These are phyloP conservation scores for Lathyrus aphaca DNA, from an alignment of 306 rosid genomes.

Conservation along the genomic window DNA sequence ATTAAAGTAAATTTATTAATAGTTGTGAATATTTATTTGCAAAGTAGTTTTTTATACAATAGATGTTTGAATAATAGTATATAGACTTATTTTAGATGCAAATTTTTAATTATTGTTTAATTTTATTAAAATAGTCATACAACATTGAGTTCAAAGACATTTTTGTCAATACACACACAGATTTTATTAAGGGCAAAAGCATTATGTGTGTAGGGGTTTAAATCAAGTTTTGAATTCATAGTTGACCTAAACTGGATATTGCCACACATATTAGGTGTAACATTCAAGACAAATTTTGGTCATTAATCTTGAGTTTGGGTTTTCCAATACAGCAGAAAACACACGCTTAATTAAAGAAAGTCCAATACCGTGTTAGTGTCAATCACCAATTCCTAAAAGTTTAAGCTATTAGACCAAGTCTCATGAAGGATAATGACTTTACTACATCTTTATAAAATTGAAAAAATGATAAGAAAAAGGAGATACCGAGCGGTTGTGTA, in stretches of 20 bases:
- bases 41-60: not conserved
- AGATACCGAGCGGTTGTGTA: slow-evolving; percentile 82
- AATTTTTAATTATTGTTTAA: not conserved
- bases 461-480: slow-evolving; percentile 24
- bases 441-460: not conserved
- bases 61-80: slow-evolving; percentile 4
- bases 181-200: not conserved
- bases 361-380: not conserved
- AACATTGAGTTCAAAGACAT: not conserved
- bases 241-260: not conserved
- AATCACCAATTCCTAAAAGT: slow-evolving; percentile 23
- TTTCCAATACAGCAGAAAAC: not conserved
- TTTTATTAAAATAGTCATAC: not conserved
- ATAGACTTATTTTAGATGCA: not conserved
- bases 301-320: slow-evolving; percentile 10
- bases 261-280: not conserved
- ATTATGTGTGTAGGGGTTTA: not conserved
- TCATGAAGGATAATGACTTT: slow-evolving; percentile 20
- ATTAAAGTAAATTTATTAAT: not conserved
- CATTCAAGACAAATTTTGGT: not conserved
- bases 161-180: not conserved
- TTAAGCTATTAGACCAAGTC: slow-evolving; percentile 2
- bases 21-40: not conserved
- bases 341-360: not conserved
- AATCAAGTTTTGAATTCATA: not conserved